Evolutionary conservation across 2,329 filamentous ascomycete species (phyloP).

Genomic region (Diaporthe sp.): DNA sequence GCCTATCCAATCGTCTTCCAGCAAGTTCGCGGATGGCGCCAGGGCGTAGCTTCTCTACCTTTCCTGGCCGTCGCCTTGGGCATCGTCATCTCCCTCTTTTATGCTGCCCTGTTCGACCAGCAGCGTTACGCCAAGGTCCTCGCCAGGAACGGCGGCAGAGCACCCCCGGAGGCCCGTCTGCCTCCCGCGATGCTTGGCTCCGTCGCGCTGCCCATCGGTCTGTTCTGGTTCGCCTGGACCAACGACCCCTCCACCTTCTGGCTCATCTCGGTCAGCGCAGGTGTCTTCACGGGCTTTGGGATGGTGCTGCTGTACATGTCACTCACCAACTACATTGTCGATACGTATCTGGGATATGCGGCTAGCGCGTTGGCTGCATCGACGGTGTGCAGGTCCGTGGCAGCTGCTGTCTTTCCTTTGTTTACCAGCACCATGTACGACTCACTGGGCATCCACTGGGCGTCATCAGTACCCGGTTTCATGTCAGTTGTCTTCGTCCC

Average conservation of each 20-base stretch:
- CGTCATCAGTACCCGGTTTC: constrained; percentile 80
- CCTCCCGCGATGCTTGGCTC: constrained; percentile 69
- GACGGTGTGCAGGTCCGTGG: constrained; percentile 77
- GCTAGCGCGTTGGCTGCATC: constrained; percentile 87
- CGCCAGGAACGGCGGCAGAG: constrained; percentile 66
- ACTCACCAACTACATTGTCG: constrained; percentile 82
- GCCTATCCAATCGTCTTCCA: constrained; percentile 68
- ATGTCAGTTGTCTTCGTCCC: constrained; percentile 82
- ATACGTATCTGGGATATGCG: constrained; percentile 85
- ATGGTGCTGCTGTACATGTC: constrained; percentile 85
- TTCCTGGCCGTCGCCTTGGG: constrained; percentile 70
- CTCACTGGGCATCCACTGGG: constrained; percentile 81
- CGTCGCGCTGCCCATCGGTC: constrained; percentile 65
- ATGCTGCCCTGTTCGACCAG: constrained; percentile 54
- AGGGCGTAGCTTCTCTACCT: constrained; percentile 65
- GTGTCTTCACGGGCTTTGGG: constrained; percentile 80
- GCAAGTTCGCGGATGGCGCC: constrained; percentile 60
- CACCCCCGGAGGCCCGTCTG: constrained; percentile 70
- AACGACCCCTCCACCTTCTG: constrained; percentile 54
- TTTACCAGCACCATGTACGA: constrained; percentile 81
- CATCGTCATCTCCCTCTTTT: constrained; percentile 68
- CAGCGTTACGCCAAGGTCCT: constrained; percentile 58
- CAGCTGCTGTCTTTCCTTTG: constrained; percentile 85
- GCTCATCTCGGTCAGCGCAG: constrained; percentile 39
- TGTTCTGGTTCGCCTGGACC: constrained; percentile 73